Evolutionary conservation across 495 filamentous ascomycete genomes (phyloP).

Genomic region (Penicillium bialowiezense): DNA sequence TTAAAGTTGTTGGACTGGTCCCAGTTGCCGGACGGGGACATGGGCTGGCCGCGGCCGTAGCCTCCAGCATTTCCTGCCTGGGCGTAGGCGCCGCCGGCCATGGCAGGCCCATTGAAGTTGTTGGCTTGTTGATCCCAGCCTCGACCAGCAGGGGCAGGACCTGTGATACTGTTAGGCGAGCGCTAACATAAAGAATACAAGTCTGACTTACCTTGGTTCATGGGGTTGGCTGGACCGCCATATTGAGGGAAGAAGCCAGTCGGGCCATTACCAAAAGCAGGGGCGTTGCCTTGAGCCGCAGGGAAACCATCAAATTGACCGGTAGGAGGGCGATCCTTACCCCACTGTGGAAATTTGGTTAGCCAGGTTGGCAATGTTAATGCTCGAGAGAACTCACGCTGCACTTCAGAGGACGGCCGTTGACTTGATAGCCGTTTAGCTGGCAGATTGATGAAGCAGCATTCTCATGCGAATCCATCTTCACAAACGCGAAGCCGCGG

Average conservation of each 20-base stretch:
- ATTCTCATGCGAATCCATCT: constrained; percentile 99
- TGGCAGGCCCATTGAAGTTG: constrained; percentile 56
- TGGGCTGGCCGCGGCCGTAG: constrained; percentile 78
- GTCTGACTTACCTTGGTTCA: constrained; percentile 61
- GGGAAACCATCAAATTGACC: constrained; percentile 81
- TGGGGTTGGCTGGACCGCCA: constrained; percentile 62
- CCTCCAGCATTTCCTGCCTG: constrained; percentile 71
- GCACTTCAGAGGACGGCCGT: constrained; percentile 96
- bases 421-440: constrained; percentile 93
- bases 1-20: constrained; percentile 58
- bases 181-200: constrained; percentile 8
- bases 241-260: constrained; percentile 94
- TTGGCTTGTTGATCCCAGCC: constrained; percentile 61
- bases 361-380: neutral
- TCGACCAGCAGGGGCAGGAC: constrained; percentile 58
- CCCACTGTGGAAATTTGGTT: constrained; percentile 69
- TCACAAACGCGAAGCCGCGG: constrained; percentile 96
- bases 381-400: constrained; percentile 66
- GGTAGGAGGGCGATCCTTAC: constrained; percentile 94
- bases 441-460: constrained; percentile 98
- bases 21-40: constrained; percentile 68
- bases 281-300: constrained; percentile 57
- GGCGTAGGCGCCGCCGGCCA: constrained; percentile 56
- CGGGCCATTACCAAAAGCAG: constrained; percentile 64
- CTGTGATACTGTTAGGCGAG: constrained; percentile 31